Base-by-base conservation (phyloP, 2,329 filamentous ascomycete genomes). In the Cordyceps tenuipes region DNA sequence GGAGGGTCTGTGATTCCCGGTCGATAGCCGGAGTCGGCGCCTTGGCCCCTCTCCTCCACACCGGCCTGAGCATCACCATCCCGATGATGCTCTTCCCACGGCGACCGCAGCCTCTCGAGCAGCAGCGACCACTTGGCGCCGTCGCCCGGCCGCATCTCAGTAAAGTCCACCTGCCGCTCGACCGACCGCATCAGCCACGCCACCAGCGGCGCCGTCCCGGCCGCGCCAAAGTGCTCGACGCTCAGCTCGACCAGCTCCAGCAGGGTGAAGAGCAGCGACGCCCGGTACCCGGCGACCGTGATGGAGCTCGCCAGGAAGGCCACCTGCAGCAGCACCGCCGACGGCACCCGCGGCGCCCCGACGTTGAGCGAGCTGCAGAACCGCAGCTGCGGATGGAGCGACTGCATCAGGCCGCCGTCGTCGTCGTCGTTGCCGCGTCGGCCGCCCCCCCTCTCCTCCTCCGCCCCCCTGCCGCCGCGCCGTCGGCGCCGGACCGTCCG, bases 361-460 rank as follows among this genome's bases (percentile, higher is more conserved):
- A 71, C 70, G 5, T 75, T 69, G 43, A 75, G 65, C 1, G 72
- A 74, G 61, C 74, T 74, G 67, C 73, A 75, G 60, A 72, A 76
- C 8, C 67, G 68, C 61, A 75, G 74, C 9, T 66, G 69, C 5
- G 68, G 62, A 50, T 74, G 71, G 9, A 75, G 62, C 12, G 66
- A 68, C 43, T 66, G 66, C 1, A 71, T 71, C 31, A 75, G 66
- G 34, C 39, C 12, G 39, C 69, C 67, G 39, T 56, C 15, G 39
- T 58, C 12, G 39, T 69, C 67, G 39, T 56, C 15, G 39, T 58
- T 60, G 17, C 36, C 21, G 41, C 23, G 23, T 23, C 23, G 23
- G 2, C 23, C 3, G 23, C 23, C 23, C 23, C 23, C 23, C 23
- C 23, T 23, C 23, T 23, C 23, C 23, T 23, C 23, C 23, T 23